Percentiles rank a stretch among this genome's conserved stretches.
Evolutionary conservation across 148 eudicot genomes (phyloP).

Genomic region (Camellia japonica): DNA sequence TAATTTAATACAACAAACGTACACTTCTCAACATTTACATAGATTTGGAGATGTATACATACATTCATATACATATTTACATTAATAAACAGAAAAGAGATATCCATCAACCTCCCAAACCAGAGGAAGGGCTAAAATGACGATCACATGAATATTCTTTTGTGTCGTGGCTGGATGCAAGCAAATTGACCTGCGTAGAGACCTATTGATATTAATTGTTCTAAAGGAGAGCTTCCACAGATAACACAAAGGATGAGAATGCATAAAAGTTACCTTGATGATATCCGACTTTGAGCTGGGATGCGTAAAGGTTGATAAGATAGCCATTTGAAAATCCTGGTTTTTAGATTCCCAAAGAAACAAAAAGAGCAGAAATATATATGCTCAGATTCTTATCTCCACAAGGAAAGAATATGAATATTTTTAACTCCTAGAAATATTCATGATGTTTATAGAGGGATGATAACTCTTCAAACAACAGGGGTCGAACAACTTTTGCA

Average conservation of each 20-base stretch:
- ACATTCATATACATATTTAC: not conserved
- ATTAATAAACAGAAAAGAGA: not conserved
- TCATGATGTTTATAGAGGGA: not conserved
- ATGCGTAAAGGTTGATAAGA: constrained; percentile 57
- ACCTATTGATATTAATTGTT: constrained; percentile 2
- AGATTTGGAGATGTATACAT: not conserved
- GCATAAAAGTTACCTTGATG: constrained; percentile 51
- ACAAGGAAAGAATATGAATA: not conserved
- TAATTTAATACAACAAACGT: not conserved
- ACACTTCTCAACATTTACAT: not conserved
- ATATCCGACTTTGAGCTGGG: constrained; percentile 71
- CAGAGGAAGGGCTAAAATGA: constrained; percentile 28
- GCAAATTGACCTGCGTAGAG: constrained; percentile 55
- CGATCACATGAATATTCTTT: constrained; percentile 25
- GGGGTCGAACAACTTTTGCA: constrained; percentile 1
- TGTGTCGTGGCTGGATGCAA: constrained; percentile 33
- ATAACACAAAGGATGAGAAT: not conserved
- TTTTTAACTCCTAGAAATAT: not conserved
- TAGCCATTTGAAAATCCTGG: constrained; percentile 75
- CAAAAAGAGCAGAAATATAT: constrained; percentile 5
- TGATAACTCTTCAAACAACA: not conserved
- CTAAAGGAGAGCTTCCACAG: not conserved
- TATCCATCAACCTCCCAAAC: constrained; percentile 37
- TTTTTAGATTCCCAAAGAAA: not conserved
- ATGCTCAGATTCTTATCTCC: constrained; percentile 4